Evolutionary conservation across 176 grass and related monocot species (phyloP).

Genomic region (Calamus simplicifolius): DNA sequence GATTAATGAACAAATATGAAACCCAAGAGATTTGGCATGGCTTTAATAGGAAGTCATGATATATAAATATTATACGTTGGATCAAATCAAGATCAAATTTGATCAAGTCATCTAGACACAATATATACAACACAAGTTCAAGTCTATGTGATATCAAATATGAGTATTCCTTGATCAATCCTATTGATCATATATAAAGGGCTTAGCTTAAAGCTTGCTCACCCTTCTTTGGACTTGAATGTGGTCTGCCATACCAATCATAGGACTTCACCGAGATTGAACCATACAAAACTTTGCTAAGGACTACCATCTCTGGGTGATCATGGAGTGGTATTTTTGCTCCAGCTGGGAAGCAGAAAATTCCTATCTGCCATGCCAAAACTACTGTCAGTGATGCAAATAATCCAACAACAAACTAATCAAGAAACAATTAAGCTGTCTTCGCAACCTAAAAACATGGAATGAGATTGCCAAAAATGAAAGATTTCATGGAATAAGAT

Average conservation of each 20-base stretch:
- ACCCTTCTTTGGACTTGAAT: conserved; percentile 25
- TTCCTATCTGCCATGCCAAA: conserved; percentile 39
- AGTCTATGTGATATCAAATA: too few relatives aligned
- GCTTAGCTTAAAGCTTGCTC: conserved; percentile 1
- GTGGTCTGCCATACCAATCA: conserved; percentile 44
- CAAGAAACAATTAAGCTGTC: neutral
- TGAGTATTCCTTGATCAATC: too few relatives aligned
- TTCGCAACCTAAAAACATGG: neutral
- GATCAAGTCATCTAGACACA: too few relatives aligned
- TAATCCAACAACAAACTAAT: neutral
- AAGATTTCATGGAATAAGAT: too few relatives aligned
- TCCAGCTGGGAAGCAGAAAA: conserved; percentile 87
- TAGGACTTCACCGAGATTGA: conserved; percentile 46
- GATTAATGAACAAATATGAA: too few relatives aligned
- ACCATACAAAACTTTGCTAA: conserved; percentile 77
- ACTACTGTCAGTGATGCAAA: neutral
- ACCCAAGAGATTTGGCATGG: too few relatives aligned
- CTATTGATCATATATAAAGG: too few relatives aligned
- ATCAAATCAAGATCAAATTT: too few relatives aligned
- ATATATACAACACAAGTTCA: too few relatives aligned
- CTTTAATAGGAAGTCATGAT: too few relatives aligned
- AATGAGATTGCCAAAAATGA: too few relatives aligned
- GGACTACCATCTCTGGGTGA: conserved; percentile 71
- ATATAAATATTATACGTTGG: too few relatives aligned
- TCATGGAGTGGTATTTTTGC: conserved; percentile 74